Conservation (phyloP, 441 rosid species). For the Sinapis alba region DNA sequence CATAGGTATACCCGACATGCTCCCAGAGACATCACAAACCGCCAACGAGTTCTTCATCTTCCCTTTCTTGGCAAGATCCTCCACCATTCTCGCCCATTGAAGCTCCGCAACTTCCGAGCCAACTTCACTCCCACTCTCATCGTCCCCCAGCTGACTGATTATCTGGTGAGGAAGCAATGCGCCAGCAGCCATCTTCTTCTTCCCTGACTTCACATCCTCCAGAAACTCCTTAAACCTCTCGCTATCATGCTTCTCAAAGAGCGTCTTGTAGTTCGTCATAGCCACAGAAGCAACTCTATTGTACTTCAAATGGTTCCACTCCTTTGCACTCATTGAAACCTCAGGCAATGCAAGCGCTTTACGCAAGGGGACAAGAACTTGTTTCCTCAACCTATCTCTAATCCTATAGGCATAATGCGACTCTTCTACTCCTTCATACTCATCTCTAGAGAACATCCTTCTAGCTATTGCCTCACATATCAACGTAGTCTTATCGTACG, state of each 20-base stretch:
- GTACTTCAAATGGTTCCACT: conserved; percentile 45
- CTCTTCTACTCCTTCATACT: conserved; percentile 47
- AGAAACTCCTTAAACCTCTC: conserved; percentile 57
- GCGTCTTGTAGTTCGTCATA: conserved; percentile 46
- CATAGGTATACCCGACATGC: conserved; percentile 48
- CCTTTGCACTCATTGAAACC: conserved; percentile 46
- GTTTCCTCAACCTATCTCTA: conserved; percentile 51
- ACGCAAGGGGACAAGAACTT: conserved; percentile 49
- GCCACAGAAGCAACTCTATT: conserved; percentile 56
- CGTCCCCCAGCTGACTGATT: conserved; percentile 38
- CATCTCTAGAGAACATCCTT: conserved; percentile 45
- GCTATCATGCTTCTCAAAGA: conserved; percentile 52
- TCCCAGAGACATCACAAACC: conserved; percentile 47
- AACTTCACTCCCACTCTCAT: conserved; percentile 33
- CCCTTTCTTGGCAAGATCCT: conserved; percentile 47
- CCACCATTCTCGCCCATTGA: conserved; percentile 72
- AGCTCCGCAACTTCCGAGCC: conserved; percentile 57
- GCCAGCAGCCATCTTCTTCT: conserved; percentile 61
- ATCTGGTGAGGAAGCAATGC: conserved; percentile 78
- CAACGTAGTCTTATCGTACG: conserved; percentile 47
- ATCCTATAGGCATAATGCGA: conserved; percentile 48
- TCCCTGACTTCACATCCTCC: conserved; percentile 50
- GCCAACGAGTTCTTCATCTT: conserved; percentile 50
- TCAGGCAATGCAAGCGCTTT: conserved; percentile 50
- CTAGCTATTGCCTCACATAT: conserved; percentile 53